These are phyloP conservation scores for Backusella parvicylindrica DNA, from an alignment of 192 early-diverging fungal genomes.

Conservation along the genomic window DNA sequence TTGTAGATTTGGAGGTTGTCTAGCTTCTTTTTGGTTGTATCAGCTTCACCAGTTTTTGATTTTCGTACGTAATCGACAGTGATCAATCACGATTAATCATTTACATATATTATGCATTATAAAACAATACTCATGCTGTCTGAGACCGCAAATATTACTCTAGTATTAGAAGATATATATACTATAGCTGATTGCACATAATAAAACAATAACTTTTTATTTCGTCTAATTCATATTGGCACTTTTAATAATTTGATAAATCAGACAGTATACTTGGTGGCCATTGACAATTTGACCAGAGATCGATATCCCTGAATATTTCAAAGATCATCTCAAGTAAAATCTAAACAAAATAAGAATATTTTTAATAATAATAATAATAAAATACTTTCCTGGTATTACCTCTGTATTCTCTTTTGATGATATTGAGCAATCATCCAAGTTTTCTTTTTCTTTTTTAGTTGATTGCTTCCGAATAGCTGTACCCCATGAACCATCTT, in stretches of 20 bases:
- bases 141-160: too few species aligned
- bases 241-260: too few species aligned
- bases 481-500: constrained; percentile 17
- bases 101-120: too few species aligned
- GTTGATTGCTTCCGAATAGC: constrained; percentile 12
- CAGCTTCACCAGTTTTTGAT: constrained; percentile 21
- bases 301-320: constrained; percentile 20
- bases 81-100: too few species aligned
- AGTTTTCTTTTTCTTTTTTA: constrained; percentile 16
- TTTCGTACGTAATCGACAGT: constrained; percentile 21
- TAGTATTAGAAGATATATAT: too few species aligned
- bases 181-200: too few species aligned
- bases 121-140: too few species aligned
- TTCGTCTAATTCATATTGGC: too few species aligned
- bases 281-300: constrained; percentile 23
- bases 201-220: too few species aligned
- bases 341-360: constrained; percentile 22
- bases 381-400: constrained; percentile 9
- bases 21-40: constrained; percentile 22
- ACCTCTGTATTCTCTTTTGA: constrained; percentile 18
- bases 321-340: constrained; percentile 21
- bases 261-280: constrained; percentile 25
- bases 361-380: constrained; percentile 12
- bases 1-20: constrained; percentile 27
- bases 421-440: constrained; percentile 14